Conservation (phyloP, 2,329 filamentous ascomycete species). For the Beauveria varroae region DNA sequence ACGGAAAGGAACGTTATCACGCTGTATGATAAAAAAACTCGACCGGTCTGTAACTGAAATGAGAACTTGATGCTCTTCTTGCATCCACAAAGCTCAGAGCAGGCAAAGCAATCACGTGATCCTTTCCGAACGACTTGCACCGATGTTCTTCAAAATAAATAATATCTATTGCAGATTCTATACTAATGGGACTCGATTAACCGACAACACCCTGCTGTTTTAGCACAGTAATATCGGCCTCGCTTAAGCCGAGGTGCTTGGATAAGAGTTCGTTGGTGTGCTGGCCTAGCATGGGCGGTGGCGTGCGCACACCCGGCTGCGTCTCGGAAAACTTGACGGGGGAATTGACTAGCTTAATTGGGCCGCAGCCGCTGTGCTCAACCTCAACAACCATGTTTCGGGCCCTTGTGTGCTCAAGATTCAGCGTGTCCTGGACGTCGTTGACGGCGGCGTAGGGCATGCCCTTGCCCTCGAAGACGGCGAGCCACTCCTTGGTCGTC, state of each 20-base stretch:
- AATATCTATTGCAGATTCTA: background rate
- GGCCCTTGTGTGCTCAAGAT: slow-evolving; percentile 77
- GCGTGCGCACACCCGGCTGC: slow-evolving; percentile 64
- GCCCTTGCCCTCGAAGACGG: slow-evolving; percentile 78
- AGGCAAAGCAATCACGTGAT: background rate
- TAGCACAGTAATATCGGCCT: slow-evolving; percentile 52
- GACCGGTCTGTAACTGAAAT: background rate
- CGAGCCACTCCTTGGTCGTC: slow-evolving; percentile 83
- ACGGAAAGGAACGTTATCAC: background rate
- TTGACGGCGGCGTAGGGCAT: slow-evolving; percentile 93
- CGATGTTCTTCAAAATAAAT: background rate
- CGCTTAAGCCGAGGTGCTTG: slow-evolving; percentile 53
- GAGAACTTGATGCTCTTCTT: background rate
- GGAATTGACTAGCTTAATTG: slow-evolving; percentile 85
- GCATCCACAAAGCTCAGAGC: background rate
- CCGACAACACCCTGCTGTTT: slow-evolving; percentile 60
- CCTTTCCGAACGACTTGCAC: background rate
- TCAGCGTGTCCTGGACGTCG: slow-evolving; percentile 76
- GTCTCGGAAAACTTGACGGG: slow-evolving; percentile 90
- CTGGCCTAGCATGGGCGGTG: slow-evolving; percentile 79
- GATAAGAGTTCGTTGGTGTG: slow-evolving; percentile 73
- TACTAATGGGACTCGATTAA: slow-evolving; percentile 21
- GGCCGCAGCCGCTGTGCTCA: slow-evolving; percentile 74
- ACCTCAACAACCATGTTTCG: slow-evolving; percentile 86
- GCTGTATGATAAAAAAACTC: background rate